Evolutionary conservation across 106 monocot species (phyloP), one percentile per base, ranked within the genome.

Genomic region (Dioscorea dumetorum): DNA sequence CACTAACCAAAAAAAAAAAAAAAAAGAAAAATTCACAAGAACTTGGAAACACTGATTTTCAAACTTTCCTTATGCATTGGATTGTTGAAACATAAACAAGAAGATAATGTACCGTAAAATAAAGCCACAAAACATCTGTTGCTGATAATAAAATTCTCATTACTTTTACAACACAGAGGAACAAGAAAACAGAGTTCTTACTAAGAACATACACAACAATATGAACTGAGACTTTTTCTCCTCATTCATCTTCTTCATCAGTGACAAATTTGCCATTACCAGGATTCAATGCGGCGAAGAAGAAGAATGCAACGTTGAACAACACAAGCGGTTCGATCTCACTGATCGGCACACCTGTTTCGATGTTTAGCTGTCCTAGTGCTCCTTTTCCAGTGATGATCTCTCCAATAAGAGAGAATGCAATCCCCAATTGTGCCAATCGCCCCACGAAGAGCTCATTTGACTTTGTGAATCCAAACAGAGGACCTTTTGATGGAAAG

Each of bases 401-500:
- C 78, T 95, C 95, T 50, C 95, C 95, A 32, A 95, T 95, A 15
- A 95, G 64, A 5, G 95, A 91, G 85, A 95, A 95, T 3, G 80
- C 95, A 23, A 95, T 88, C 12, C 95, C 95, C 59, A 95, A 63
- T 60, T 95, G 95, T 20, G 95, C 95, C 32, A 95, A 60, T 66
- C 95, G 78, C 28, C 95, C 95, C 0, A 95, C 95, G 34, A 95
- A 95, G 23, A 95, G 95, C 88, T 95, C 95, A 61, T 95, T 95
- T 60, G 95, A 12, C 82, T 95, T 95, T 18, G 95, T 95, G 72
- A 95, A 95, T 57, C 95, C 95, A 41, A 95, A 95, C 22, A 95
- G 73, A 0, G 88, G 95, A 20, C 95, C 91, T 91, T 67, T 59
- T 52, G 70, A 41, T 22, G 17, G 16, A 41, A 28, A 28, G 28